Base-by-base conservation (phyloP, 2,329 filamentous ascomycete genomes). In the Phoma herbarum region DNA sequence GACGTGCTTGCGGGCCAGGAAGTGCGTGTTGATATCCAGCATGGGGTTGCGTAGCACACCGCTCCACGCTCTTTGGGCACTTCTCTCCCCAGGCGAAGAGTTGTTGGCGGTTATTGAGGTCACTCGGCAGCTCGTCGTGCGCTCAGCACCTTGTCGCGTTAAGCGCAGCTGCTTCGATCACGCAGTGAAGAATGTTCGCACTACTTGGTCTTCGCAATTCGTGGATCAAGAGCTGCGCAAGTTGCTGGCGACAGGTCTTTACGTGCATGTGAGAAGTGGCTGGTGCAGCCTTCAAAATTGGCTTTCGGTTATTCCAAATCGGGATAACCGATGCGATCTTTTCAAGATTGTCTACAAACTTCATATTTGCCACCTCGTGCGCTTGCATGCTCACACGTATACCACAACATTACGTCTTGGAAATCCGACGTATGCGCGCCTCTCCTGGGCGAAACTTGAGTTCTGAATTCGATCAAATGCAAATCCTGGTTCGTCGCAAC, bases 1-100 rank as follows among this genome's bases (percentile, higher is more conserved):
- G 50, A 50, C 46, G 45, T 54, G 50, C 50, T 33, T 46, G 56
- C 12, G 39, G 39, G 35, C n/a, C 33, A 42, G n/a, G 35, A 29
- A 42, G 26, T 28, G 28, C 39, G 45, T 25, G 28, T 26, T 26
- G 54, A 45, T 54, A 41, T 41, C 49, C 33, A 50, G 46, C 41
- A 46, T 54, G 50, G 50, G 55, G 46, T 31, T 26, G 3, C 31
- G n/a, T n/a, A 41, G 25, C 25, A 33, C 29, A 11, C 20, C 37
- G 41, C 42, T 52, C 43, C 37, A 52, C 29, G 29, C 31, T 39
- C 39, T 26, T 14, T 44, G 42, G 22, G 42, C 43, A 22, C 3
- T 35, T 14, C 31, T 35, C 22, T 35, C 16, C 35, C 39, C 28
- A 14, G 43, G 25, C 41, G 33, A 33, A n/a, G 22, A 33, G n/a